phyloP scores from a whole-genome alignment of 1,284 basidiomycete genomes.

The Trichosporon coremiiforme region DNA sequence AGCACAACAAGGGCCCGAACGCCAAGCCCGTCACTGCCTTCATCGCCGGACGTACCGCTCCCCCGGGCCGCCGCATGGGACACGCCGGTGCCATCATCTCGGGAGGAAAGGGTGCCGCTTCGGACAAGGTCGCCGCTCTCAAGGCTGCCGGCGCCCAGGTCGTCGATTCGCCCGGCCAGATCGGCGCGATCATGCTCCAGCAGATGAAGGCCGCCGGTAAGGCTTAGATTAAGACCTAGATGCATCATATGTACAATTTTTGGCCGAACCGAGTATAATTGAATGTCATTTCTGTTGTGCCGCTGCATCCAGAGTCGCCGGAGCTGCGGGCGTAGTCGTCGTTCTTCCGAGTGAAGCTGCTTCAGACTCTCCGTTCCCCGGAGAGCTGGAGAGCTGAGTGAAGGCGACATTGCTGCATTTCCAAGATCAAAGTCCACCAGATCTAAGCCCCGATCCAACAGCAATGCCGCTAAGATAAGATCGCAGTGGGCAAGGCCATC shows the following conservation, averaged over 20 bases:
- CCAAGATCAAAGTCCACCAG: too few species aligned
- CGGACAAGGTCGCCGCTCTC: constrained; percentile 94
- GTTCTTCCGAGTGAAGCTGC: too few species aligned
- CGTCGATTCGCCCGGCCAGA: constrained; percentile 94
- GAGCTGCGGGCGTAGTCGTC: too few species aligned
- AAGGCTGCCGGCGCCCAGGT: constrained; percentile 91
- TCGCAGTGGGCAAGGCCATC: not conserved
- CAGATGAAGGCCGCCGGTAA: constrained; percentile 83
- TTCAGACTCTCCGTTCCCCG: not conserved
- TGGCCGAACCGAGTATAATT: not conserved
- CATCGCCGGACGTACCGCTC: constrained; percentile 96
- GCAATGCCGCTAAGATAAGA: not conserved
- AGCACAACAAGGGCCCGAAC: constrained; percentile 84
- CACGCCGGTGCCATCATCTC: constrained; percentile 98
- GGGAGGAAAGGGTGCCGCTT: constrained; percentile 95
- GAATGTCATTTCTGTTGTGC: constrained; percentile 13
- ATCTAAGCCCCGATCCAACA: not conserved
- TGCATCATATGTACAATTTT: constrained; percentile 15
- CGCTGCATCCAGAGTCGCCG: not conserved
- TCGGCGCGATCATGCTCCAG: constrained; percentile 83
- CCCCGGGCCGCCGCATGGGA: constrained; percentile 97
- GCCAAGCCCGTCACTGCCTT: constrained; percentile 98
- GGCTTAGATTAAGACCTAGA: constrained; percentile 59
- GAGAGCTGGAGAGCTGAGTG: not conserved
- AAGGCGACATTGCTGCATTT: not conserved